A percentile compares a stretch with the other conserved stretches of the same genome.
Conservation (phyloP, 805 yeast genomes). For the Naumovozyma castellii region DNA sequence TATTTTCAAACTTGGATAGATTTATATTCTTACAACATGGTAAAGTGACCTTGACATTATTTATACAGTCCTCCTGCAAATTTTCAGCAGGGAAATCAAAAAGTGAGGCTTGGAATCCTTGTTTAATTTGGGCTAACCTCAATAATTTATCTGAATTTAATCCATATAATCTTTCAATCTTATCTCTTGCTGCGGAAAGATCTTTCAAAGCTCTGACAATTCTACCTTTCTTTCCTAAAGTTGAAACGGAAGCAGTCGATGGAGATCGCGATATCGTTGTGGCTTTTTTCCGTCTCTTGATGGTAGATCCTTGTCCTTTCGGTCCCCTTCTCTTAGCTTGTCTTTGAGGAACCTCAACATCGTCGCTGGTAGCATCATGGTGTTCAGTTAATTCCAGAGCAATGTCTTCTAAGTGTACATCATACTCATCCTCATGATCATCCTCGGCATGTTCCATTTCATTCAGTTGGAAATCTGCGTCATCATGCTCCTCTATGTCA, state of each 20-base stretch:
- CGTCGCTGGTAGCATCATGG: background rate
- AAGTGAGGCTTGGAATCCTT: slow-evolving; percentile 40
- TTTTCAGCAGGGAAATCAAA: slow-evolving; percentile 35
- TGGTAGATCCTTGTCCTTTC: slow-evolving; percentile 2
- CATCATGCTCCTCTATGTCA: slow-evolving; percentile 7
- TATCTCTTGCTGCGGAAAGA: slow-evolving; percentile 34
- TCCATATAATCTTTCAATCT: slow-evolving; percentile 41
- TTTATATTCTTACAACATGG: slow-evolving; percentile 5
- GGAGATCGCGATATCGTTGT: slow-evolving; percentile 2
- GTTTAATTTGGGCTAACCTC: slow-evolving; percentile 36
- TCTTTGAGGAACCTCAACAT: background rate
- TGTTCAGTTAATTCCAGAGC: slow-evolving; percentile 1
- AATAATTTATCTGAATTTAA: slow-evolving; percentile 36
- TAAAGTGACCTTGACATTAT: slow-evolving; percentile 15
- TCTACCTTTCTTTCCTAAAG: slow-evolving; percentile 15
- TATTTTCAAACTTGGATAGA: slow-evolving; percentile 1
- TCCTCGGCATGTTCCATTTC: slow-evolving; percentile 12
- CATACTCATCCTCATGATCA: slow-evolving; percentile 8
- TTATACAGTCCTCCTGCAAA: slow-evolving; percentile 18
- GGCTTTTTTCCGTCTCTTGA: slow-evolving; percentile 2
- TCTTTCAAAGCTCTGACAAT: slow-evolving; percentile 25
- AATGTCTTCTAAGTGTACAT: slow-evolving; percentile 5
- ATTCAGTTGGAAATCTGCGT: slow-evolving; percentile 1
- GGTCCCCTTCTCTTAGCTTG: background rate
- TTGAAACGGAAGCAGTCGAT: slow-evolving; percentile 9